Evolutionary conservation across 192 early-diverging fungal genomes (phyloP), one percentile per base, ranked within the genome.

Genomic region (Backusella psychrophila): DNA sequence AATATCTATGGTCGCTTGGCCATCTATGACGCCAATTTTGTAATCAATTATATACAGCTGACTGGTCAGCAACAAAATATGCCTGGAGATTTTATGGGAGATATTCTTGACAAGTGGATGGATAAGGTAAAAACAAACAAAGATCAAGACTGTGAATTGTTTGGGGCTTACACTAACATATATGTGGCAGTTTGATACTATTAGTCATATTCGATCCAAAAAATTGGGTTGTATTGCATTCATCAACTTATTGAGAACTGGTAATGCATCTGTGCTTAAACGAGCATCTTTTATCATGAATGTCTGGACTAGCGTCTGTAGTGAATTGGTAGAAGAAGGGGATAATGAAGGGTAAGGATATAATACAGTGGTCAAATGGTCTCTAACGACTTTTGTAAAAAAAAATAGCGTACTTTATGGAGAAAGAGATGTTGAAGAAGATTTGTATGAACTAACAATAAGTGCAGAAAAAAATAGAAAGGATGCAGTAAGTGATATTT

Each of bases 191-290:
- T 93, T 91, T 86, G 94, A 95, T 82, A 89, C 89, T 23, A 85
- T 94, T 65, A 87, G 90, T 8, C 91, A 94, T 67, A 83, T 88
- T 14, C 89, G 89, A 65, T 85, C 90, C 73, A 82, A 91, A 29
- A 94, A 94, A 76, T 78, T 93, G 21, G 83, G 82, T 72, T 88
- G 88, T 6, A 90, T 93, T 84, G 90, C 80, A 3, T 76, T 91
- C 59, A 85, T 88, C 17, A 84, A 87, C 14, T 75, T 94, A 69
- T 83, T 89, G 6, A 70, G 82, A 6, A 88, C 89, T 0, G 83
- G 83, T 3, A 75, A 89, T 65, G 80, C 87, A 17, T 35, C 76
- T 1, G 82, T 91, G 0, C 44, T 91, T n/a, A 68, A 75, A 1
- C 75, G 78, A n/a, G 71, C 93, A 38, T 76, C 84, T 9, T 80